Evolutionary conservation across 306 rosid species (phyloP).

Genomic region (Lagenaria siceraria): DNA sequence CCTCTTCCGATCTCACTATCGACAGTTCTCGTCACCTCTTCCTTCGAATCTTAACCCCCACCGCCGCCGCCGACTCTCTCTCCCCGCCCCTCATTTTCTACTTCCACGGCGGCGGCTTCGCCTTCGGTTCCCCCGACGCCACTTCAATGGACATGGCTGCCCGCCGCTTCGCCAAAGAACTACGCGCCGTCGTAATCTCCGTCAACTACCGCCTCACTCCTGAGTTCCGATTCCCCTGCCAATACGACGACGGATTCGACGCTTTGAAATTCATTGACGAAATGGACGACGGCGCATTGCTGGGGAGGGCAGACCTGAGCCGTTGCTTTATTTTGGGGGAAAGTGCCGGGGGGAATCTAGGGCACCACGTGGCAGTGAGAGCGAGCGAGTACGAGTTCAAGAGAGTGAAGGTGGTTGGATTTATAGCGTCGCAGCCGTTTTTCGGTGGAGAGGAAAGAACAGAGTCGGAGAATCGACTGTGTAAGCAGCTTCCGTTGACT

Average conservation of each 20-base stretch:
- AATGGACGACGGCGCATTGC: neutral
- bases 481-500: neutral
- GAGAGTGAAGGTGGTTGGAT: neutral
- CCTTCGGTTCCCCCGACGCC: neutral
- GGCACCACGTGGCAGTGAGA: constrained; percentile 16
- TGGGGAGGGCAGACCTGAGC: neutral
- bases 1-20: neutral
- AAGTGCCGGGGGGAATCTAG: constrained; percentile 24
- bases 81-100: constrained; percentile 3
- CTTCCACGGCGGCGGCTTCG: constrained; percentile 18
- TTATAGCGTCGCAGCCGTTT: constrained; percentile 21
- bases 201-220: constrained; percentile 21
- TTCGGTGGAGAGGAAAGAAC: constrained; percentile 22
- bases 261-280: constrained; percentile 15
- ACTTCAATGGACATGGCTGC: constrained; percentile 2
- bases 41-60: neutral
- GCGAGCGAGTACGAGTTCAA: neutral
- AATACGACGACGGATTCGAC: constrained; percentile 21
- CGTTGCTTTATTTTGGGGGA: constrained; percentile 19
- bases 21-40: neutral
- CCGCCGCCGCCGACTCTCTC: neutral
- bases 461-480: constrained; percentile 12
- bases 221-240: constrained; percentile 13
- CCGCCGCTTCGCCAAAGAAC: neutral
- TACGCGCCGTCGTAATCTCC: constrained; percentile 14